A percentile compares a stretch with the other conserved stretches of the same genome.
These are phyloP conservation scores for Penicillium parvum DNA, from an alignment of 495 filamentous ascomycete genomes.

Conservation along the genomic window DNA sequence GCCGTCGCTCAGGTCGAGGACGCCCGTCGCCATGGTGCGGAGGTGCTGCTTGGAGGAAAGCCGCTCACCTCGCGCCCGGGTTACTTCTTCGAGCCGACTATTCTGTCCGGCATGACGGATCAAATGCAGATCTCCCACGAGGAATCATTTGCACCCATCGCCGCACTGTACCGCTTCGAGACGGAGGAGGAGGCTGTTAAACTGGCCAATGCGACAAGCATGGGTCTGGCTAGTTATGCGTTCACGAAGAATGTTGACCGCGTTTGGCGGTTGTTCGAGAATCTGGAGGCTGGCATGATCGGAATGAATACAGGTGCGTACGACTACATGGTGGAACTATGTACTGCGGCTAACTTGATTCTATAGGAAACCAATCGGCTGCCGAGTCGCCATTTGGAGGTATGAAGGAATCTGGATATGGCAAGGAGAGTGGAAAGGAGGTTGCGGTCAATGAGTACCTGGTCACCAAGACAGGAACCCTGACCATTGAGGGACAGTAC, in stretches of 20 bases:
- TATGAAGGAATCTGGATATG: slow-evolving; percentile 72
- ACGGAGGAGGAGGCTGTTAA: slow-evolving; percentile 64
- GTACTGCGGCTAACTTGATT: slow-evolving; percentile 5
- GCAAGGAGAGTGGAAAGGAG: slow-evolving; percentile 72
- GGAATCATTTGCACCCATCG: slow-evolving; percentile 67
- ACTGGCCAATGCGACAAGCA: slow-evolving; percentile 61
- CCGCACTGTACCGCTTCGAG: slow-evolving; percentile 64
- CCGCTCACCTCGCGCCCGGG: slow-evolving; percentile 44
- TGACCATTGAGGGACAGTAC: slow-evolving; percentile 60
- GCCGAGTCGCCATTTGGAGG: slow-evolving; percentile 73
- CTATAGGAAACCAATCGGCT: slow-evolving; percentile 55
- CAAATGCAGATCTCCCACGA: slow-evolving; percentile 64
- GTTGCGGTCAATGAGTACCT: slow-evolving; percentile 67
- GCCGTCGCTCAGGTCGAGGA: slow-evolving; percentile 58
- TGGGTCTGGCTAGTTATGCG: slow-evolving; percentile 66
- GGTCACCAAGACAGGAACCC: slow-evolving; percentile 66
- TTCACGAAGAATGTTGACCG: slow-evolving; percentile 73
- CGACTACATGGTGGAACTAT: too few relatives aligned
- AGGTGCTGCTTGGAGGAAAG: slow-evolving; percentile 55
- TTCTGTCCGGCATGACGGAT: slow-evolving; percentile 56
- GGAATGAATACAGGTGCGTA: slow-evolving; percentile 61
- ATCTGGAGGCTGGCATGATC: slow-evolving; percentile 73
- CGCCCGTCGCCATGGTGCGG: slow-evolving; percentile 56
- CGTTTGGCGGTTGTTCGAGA: slow-evolving; percentile 67
- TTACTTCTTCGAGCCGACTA: slow-evolving; percentile 71